Evolutionary conservation across 768 basidiomycete genomes (phyloP).

Genomic region (Kwoniella dendrophila): DNA sequence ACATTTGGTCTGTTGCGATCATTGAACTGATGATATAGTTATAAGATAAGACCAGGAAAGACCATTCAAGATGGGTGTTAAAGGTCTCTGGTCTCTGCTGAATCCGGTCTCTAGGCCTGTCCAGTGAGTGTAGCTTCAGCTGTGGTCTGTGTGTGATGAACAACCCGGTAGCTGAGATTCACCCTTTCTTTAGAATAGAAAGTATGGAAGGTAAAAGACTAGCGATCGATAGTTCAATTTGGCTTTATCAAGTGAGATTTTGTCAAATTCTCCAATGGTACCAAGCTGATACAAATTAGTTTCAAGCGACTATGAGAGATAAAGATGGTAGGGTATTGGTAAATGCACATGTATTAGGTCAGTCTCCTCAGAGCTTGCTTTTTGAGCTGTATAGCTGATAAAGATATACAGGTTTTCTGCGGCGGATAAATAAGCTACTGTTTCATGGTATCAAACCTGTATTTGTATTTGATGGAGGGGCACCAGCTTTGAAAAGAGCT

Average conservation of each 20-base stretch:
- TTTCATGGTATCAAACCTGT: constrained; percentile 98
- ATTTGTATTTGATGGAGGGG: constrained; percentile 98
- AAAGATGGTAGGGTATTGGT: constrained; percentile 87
- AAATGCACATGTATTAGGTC: constrained; percentile 92
- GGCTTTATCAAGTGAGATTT: constrained; percentile 78
- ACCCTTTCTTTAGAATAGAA: constrained; percentile 68
- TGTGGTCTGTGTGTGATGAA: not conserved
- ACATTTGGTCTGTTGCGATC: too few species aligned
- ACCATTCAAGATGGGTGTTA: constrained; percentile 77
- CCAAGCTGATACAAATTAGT: constrained; percentile 55
- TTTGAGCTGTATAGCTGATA: not conserved
- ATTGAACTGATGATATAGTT: constrained; percentile 4
- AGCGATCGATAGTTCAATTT: constrained; percentile 98
- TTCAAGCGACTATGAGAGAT: constrained; percentile 98
- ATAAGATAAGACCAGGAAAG: not conserved
- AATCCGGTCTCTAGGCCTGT: constrained; percentile 92
- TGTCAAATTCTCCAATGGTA: not conserved
- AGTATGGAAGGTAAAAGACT: constrained; percentile 91
- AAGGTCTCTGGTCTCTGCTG: constrained; percentile 90
- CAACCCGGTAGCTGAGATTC: constrained; percentile 15
- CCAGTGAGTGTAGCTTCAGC: constrained; percentile 63
- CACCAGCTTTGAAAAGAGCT: constrained; percentile 80
- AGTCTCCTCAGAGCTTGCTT: constrained; percentile 10
- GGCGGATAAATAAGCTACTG: constrained; percentile 88
- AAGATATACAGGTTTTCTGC: constrained; percentile 40